Evolutionary conservation across 441 rosid genomes (phyloP).

Genomic region (Corymbia calophylla): DNA sequence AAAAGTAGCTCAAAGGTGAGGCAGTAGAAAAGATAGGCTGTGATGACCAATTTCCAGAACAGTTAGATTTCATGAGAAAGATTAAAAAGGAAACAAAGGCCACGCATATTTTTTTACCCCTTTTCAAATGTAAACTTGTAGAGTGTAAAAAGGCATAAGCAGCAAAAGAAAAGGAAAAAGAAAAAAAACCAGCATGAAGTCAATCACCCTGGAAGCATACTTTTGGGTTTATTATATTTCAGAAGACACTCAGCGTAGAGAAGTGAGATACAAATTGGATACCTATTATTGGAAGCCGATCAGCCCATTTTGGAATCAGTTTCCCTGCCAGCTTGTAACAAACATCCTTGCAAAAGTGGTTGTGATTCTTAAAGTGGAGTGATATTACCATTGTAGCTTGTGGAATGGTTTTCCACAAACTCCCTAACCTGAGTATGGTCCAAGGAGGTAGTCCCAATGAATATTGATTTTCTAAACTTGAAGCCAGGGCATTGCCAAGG

Average conservation of each 20-base stretch:
- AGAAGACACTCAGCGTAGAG: neutral
- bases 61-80: neutral
- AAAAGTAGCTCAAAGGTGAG: neutral
- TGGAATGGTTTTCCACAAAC: conserved; percentile 47
- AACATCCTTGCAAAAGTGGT: conserved; percentile 61
- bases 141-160: neutral
- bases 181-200: neutral
- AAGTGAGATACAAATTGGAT: neutral
- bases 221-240: neutral
- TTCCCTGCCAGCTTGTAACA: conserved; percentile 50
- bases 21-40: neutral
- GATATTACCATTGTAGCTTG: conserved; percentile 53
- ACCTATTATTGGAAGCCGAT: conserved; percentile 58
- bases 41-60: neutral
- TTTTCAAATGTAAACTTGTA: neutral
- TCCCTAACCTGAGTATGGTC: conserved; percentile 54
- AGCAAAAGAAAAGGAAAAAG: conserved; percentile 4
- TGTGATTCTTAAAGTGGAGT: conserved; percentile 60
- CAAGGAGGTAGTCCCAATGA: conserved; percentile 46
- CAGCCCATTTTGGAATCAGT: conserved; percentile 57
- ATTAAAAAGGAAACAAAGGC: neutral
- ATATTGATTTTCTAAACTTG: conserved; percentile 62
- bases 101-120: neutral
- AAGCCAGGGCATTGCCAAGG: conserved; percentile 58
- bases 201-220: neutral